phyloP scores from a whole-genome alignment of 2,329 filamentous ascomycete genomes.

The Xylaria sp. region DNA sequence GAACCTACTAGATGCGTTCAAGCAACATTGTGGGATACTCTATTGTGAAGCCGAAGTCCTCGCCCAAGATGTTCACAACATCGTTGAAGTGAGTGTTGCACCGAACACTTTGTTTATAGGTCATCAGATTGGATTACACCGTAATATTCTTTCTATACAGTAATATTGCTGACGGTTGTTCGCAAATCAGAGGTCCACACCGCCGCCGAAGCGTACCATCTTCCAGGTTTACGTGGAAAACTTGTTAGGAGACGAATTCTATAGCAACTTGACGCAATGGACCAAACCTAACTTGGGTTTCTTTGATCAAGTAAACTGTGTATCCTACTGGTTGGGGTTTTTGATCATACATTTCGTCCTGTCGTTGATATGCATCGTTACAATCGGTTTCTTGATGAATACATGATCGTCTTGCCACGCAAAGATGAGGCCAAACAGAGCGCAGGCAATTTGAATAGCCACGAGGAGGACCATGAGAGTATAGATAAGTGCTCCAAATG shows the following conservation, averaged over 20 bases:
- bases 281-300: not conserved
- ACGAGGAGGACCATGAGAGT: too few relatives aligned
- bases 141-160: not conserved
- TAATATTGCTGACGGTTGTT: not conserved
- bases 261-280: slow-evolving; percentile 18
- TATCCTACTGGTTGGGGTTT: slow-evolving; percentile 13
- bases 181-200: slow-evolving; percentile 18
- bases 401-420: not conserved
- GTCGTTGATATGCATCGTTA: not conserved
- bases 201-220: slow-evolving; percentile 13
- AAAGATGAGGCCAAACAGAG: too few relatives aligned
- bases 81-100: slow-evolving; percentile 23
- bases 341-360: slow-evolving; percentile 6
- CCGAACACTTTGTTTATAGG: not conserved
- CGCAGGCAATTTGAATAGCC: too few relatives aligned
- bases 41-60: slow-evolving; percentile 30
- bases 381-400: slow-evolving; percentile 7
- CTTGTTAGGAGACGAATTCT: slow-evolving; percentile 15
- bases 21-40: slow-evolving; percentile 18
- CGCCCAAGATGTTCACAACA: slow-evolving; percentile 23
- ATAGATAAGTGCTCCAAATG: slow-evolving; percentile 4
- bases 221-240: slow-evolving; percentile 27
- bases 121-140: not conserved
- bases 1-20: slow-evolving; percentile 22
- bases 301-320: not conserved